Percentiles rank a stretch among this genome's conserved stretches.
Conservation (phyloP, 345 rosid genomes). For the Salix caprea region DNA sequence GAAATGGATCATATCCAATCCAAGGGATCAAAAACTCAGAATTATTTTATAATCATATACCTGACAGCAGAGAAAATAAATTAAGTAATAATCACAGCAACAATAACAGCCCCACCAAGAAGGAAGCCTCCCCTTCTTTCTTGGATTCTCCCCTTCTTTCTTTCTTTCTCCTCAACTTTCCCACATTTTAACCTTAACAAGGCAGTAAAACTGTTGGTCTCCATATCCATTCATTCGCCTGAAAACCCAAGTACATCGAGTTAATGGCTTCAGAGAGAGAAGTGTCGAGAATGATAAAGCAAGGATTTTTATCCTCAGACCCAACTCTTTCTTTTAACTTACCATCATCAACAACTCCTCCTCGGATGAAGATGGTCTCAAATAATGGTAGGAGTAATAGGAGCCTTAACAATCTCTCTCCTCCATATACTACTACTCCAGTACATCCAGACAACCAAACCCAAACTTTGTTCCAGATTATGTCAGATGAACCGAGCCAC, state of each 20-base stretch:
- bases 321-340: conserved; percentile 52
- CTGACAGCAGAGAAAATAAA: too few relatives aligned
- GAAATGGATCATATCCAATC: too few relatives aligned
- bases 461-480: conserved; percentile 84
- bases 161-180: too few relatives aligned
- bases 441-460: conserved; percentile 19
- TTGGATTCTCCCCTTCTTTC: too few relatives aligned
- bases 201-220: not conserved
- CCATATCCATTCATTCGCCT: not conserved
- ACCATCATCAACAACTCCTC: conserved; percentile 33
- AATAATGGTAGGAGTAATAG: conserved; percentile 32
- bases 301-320: conserved; percentile 73
- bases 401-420: conserved; percentile 6
- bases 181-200: too few relatives aligned
- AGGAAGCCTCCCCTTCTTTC: too few relatives aligned
- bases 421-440: conserved; percentile 18
- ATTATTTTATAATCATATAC: too few relatives aligned
- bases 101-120: too few relatives aligned
- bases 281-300: conserved; percentile 74
- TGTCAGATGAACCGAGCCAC: conserved; percentile 66
- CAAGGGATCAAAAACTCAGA: too few relatives aligned
- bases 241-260: too few relatives aligned
- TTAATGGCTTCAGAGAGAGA: conserved; percentile 64
- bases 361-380: conserved; percentile 17
- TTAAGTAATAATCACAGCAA: too few relatives aligned